Conservation (phyloP, 108 stramenopile species). For the Nannochloropsis gaditana region DNA sequence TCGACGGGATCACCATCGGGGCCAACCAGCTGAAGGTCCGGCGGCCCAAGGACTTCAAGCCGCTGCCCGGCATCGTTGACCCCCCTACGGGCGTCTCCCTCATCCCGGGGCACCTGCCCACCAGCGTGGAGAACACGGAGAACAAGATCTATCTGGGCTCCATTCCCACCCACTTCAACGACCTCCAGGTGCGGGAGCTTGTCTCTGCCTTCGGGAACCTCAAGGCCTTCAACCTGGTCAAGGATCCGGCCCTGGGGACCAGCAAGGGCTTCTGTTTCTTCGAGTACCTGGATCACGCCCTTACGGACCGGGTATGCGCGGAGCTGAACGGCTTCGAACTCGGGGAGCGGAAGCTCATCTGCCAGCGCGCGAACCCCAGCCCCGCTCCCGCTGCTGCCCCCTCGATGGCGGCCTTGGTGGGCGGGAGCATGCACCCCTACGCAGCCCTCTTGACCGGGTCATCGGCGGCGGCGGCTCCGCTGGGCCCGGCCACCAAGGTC, state of each 20-base stretch:
- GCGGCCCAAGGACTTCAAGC: constrained; percentile 12
- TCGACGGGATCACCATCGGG: constrained; percentile 7
- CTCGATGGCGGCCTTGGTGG: background rate
- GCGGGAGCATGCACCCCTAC: background rate
- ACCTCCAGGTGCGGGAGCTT: constrained; percentile 5
- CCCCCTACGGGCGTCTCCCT: background rate
- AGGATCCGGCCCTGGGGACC: background rate
- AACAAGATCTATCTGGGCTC: constrained; percentile 20
- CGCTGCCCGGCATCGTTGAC: background rate
- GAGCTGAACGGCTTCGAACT: constrained; percentile 8
- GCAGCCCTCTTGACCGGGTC: background rate
- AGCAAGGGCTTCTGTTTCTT: constrained; percentile 24
- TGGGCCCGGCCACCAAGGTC: constrained; percentile 42
- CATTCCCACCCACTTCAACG: background rate
- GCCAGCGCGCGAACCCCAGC: constrained; percentile 1
- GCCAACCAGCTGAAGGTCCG: constrained; percentile 10
- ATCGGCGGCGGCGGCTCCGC: background rate
- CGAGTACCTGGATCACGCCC: background rate
- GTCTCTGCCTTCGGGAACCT: constrained; percentile 20
- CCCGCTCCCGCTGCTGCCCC: background rate
- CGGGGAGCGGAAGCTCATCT: constrained; percentile 13
- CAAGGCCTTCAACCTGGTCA: constrained; percentile 20
- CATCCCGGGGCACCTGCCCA: background rate
- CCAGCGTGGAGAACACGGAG: background rate
- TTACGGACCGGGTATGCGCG: background rate